Conservation (phyloP, 2,329 filamentous ascomycete genomes). For the Trichoderma hamatum region DNA sequence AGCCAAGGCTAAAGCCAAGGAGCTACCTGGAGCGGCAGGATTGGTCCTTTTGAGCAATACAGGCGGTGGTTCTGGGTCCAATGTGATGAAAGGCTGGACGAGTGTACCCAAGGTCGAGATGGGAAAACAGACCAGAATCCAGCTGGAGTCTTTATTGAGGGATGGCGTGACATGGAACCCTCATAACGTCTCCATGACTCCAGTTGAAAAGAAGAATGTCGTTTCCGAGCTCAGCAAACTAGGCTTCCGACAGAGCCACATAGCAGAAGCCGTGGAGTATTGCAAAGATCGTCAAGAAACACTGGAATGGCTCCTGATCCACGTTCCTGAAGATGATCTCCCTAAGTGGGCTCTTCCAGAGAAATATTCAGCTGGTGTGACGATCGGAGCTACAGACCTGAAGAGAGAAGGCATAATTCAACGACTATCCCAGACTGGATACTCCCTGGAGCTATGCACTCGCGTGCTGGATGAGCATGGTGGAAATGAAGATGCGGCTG, state of each 20-base stretch:
- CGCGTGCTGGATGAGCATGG: slow-evolving; percentile 71
- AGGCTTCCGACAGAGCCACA: slow-evolving; percentile 86
- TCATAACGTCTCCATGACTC: slow-evolving; percentile 67
- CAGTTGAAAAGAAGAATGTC: slow-evolving; percentile 59
- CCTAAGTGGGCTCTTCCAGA: slow-evolving; percentile 90
- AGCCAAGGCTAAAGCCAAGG: slow-evolving; percentile 68
- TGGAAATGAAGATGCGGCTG: slow-evolving; percentile 75
- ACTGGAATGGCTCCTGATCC: slow-evolving; percentile 93
- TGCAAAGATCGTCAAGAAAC: slow-evolving; percentile 93
- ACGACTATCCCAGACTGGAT: slow-evolving; percentile 78
- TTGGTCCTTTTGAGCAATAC: slow-evolving; percentile 55
- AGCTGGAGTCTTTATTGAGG: slow-evolving; percentile 79
- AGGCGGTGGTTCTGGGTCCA: slow-evolving; percentile 42
- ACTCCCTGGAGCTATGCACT: slow-evolving; percentile 80
- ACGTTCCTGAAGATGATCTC: slow-evolving; percentile 96
- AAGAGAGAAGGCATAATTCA: slow-evolving; percentile 82
- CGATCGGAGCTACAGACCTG: slow-evolving; percentile 79
- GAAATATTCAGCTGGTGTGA: slow-evolving; percentile 87
- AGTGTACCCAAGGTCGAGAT: slow-evolving; percentile 90
- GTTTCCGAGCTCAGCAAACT: slow-evolving; percentile 75
- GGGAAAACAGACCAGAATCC: slow-evolving; percentile 76
- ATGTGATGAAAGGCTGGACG: slow-evolving; percentile 75
- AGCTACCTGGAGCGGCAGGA: slow-evolving; percentile 61
- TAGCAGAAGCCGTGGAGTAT: slow-evolving; percentile 81
- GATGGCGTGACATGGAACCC: slow-evolving; percentile 86